Percentiles rank a stretch among this genome's conserved stretches.
phyloP scores from a whole-genome alignment of 345 rosid species.

The Brassica carinata region DNA sequence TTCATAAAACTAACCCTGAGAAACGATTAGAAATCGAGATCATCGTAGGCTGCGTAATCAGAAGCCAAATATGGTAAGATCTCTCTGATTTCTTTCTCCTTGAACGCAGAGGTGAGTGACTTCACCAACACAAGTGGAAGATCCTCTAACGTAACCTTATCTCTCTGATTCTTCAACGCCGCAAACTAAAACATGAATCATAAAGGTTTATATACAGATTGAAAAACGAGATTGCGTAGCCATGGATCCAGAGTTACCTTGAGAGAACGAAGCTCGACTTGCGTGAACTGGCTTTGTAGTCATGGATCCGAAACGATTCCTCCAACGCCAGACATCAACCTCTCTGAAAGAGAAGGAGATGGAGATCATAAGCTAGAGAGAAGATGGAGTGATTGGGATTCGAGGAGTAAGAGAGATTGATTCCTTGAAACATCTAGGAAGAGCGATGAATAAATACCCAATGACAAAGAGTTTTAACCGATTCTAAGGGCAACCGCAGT shows the following conservation, averaged over 20 bases:
- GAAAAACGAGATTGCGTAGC: neutral
- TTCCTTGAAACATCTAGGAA: no score
- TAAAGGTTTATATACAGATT: neutral
- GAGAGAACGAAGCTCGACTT: conserved; percentile 89
- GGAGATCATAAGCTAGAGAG: no score
- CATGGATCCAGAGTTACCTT: conserved; percentile 13
- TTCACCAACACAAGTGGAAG: conserved; percentile 36
- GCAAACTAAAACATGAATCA: conserved; percentile 48
- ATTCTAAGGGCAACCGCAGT: no score
- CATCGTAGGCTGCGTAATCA: conserved; percentile 8
- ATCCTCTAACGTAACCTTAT: conserved; percentile 60
- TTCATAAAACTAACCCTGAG: conserved; percentile 37
- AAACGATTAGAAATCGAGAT: neutral
- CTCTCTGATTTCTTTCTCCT: no score
- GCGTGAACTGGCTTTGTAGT: conserved; percentile 90
- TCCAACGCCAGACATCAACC: conserved; percentile 70
- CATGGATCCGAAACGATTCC: conserved; percentile 76
- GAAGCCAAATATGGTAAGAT: no score
- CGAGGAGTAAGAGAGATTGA: no score
- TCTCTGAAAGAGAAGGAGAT: no score
- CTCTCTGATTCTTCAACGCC: conserved; percentile 62
- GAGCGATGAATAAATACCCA: no score
- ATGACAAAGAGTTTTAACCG: no score
- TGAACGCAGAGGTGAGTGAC: no score
- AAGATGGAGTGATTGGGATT: no score